A percentile compares a stretch with the other conserved stretches of the same genome.
phyloP scores from a whole-genome alignment of 2,329 filamentous ascomycete genomes.

The Scolecobasidium constrictum region DNA sequence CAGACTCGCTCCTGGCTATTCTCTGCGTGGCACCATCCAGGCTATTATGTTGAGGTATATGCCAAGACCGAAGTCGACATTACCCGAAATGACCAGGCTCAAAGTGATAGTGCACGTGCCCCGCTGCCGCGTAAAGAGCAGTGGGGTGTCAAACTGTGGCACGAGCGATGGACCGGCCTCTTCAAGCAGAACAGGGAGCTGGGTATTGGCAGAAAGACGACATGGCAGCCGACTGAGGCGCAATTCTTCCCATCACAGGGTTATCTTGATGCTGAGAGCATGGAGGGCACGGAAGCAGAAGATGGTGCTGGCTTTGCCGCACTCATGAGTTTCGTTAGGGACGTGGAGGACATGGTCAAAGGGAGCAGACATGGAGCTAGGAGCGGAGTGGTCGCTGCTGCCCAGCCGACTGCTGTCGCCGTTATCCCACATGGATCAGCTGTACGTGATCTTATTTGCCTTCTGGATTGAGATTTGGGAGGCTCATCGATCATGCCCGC shows the following conservation, averaged over 20 bases:
- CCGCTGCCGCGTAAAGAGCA: background rate
- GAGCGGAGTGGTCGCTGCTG: no score
- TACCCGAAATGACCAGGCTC: background rate
- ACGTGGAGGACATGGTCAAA: conserved; percentile 3
- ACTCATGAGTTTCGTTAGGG: background rate
- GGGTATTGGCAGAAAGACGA: background rate
- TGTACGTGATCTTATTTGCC: no score
- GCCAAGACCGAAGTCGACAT: background rate
- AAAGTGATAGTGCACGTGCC: background rate
- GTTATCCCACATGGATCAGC: no score
- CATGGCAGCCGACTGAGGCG: conserved; percentile 6
- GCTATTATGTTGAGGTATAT: conserved; percentile 7
- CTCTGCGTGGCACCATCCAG: background rate
- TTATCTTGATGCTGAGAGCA: background rate
- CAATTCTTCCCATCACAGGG: conserved; percentile 6
- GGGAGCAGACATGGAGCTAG: no score
- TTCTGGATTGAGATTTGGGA: no score
- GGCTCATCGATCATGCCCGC: no score
- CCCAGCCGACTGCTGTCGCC: no score
- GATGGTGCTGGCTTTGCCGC: conserved; percentile 1
- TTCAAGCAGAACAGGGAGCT: conserved; percentile 1
- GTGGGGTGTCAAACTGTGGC: conserved; percentile 4
- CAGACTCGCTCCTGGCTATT: conserved; percentile 3
- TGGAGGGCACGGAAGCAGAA: conserved; percentile 2
- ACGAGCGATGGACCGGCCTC: conserved; percentile 3